Conservation (phyloP, 2,329 filamentous ascomycete genomes). For the Arthrobotrys musiformis region DNA sequence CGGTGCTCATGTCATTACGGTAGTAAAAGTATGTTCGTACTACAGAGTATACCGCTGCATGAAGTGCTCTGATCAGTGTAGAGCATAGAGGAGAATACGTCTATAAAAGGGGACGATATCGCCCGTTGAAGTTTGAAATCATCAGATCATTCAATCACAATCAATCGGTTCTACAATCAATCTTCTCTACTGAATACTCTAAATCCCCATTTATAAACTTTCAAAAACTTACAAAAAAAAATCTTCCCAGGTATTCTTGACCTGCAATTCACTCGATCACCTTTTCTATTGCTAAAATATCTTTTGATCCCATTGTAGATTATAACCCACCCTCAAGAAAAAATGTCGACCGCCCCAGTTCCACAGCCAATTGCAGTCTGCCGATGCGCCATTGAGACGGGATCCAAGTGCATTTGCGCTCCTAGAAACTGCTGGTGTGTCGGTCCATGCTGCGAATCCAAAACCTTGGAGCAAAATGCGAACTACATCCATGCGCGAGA, state of each 20-base stretch:
- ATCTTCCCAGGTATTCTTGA: neutral
- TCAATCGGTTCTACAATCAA: conserved; percentile 7
- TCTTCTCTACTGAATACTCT: neutral
- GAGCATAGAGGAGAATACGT: neutral
- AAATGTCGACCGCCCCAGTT: neutral
- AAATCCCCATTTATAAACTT: neutral
- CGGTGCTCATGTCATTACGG: neutral
- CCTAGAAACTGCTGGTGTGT: neutral
- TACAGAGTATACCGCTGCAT: neutral
- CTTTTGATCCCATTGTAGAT: neutral
- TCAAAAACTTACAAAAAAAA: neutral
- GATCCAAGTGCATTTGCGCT: neutral
- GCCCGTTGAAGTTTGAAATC: conserved; percentile 20
- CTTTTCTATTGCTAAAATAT: neutral
- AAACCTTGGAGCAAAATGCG: neutral
- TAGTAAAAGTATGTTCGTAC: no score
- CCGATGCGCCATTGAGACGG: neutral
- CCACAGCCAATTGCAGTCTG: neutral
- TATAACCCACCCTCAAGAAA: neutral
- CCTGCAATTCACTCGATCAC: neutral
- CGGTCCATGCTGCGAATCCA: neutral
- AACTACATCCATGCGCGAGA: neutral
- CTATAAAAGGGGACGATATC: conserved; percentile 28
- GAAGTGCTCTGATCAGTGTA: neutral
- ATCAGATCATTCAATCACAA: conserved; percentile 14